phyloP scores from a whole-genome alignment of 345 rosid genomes.

The Adansonia digitata region DNA sequence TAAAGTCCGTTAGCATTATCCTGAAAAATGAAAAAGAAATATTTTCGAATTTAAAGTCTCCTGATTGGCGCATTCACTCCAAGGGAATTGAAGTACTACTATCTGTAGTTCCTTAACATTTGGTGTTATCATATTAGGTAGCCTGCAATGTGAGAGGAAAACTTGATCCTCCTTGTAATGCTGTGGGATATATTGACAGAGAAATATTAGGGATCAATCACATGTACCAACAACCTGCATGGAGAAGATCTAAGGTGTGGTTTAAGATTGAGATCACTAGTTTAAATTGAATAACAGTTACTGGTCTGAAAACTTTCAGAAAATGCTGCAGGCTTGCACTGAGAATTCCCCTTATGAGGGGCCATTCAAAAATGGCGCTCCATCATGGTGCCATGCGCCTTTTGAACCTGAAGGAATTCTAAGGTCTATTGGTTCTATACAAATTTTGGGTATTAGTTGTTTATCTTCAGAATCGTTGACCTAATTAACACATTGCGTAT shows the following conservation, averaged over 20 bases:
- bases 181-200: conserved; percentile 76
- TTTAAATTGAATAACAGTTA: conserved; percentile 4
- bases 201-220: conserved; percentile 64
- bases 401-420: conserved; percentile 92
- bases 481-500: neutral
- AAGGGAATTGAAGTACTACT: neutral
- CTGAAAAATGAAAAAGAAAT: neutral
- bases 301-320: conserved; percentile 12
- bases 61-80: neutral
- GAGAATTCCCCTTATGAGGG: conserved; percentile 57
- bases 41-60: neutral
- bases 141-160: conserved; percentile 69
- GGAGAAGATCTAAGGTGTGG: conserved; percentile 82
- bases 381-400: conserved; percentile 86
- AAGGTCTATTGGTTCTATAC: conserved; percentile 35
- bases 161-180: conserved; percentile 84
- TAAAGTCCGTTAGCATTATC: neutral
- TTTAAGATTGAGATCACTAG: neutral
- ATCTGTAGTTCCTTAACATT: neutral
- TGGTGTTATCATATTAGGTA: conserved; percentile 41
- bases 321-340: conserved; percentile 66
- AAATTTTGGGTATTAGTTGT: neutral
- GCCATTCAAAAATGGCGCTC: conserved; percentile 49
- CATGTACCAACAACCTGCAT: conserved; percentile 79
- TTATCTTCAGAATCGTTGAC: neutral